A percentile compares a stretch with the other conserved stretches of the same genome.
These are phyloP conservation scores for Rhododendron williamsianum DNA, from an alignment of 148 eudicot species.

Conservation along the genomic window DNA sequence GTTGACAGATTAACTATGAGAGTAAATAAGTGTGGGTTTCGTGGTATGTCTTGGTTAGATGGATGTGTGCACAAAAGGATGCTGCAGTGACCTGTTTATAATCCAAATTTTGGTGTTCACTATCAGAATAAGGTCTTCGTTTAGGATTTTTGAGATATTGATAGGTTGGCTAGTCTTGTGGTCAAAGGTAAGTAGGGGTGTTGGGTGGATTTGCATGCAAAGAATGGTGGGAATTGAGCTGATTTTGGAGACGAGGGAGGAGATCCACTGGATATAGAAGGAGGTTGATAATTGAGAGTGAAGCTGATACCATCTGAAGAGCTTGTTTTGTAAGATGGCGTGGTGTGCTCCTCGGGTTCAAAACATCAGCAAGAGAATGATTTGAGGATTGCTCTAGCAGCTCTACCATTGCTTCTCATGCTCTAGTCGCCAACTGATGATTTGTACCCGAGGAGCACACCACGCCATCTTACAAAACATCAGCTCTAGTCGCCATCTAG, in stretches of 20 bases:
- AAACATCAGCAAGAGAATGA: not conserved
- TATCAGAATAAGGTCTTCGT: not conserved
- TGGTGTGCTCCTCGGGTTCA: not conserved
- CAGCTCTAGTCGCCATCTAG: too few species aligned
- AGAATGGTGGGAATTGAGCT: not conserved
- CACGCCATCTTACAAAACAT: too few species aligned
- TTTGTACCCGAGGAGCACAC: too few species aligned
- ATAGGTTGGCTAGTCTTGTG: not conserved
- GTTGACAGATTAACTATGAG: not conserved
- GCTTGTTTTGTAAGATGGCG: not conserved
- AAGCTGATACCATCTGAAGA: not conserved
- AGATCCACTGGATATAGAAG: not conserved
- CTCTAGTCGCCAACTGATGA: too few species aligned
- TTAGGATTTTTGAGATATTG: not conserved
- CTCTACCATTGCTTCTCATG: too few species aligned
- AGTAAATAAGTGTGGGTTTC: not conserved
- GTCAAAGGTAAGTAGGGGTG: not conserved
- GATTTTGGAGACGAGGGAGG: not conserved
- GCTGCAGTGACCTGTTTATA: not conserved
- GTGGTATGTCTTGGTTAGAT: not conserved
- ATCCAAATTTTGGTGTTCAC: not conserved
- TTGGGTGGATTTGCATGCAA: not conserved
- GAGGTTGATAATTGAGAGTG: not conserved
- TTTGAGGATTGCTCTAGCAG: too few species aligned
- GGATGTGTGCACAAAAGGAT: not conserved